Percentiles rank a stretch among this genome's conserved stretches.
Conservation (phyloP, 768 basidiomycete species). For the Hygrophorus russula region DNA sequence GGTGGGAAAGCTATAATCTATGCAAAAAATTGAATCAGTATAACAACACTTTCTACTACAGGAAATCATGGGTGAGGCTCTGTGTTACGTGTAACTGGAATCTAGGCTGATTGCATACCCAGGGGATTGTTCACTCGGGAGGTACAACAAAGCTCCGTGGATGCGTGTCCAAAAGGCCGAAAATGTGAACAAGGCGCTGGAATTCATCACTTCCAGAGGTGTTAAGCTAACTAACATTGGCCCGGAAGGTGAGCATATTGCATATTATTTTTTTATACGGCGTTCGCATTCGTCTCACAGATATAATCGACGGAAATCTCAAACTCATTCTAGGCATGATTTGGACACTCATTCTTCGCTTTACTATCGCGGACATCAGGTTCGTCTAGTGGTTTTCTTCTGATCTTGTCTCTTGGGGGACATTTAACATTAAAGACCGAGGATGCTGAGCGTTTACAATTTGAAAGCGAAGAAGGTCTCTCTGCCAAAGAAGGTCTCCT, state of each 20-base stretch:
- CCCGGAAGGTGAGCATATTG: conserved; percentile 59
- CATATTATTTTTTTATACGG: background rate
- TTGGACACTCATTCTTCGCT: conserved; percentile 94
- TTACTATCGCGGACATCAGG: conserved; percentile 98
- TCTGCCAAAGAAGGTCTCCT: conserved; percentile 96
- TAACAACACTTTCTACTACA: conserved; percentile 18
- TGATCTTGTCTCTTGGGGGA: background rate
- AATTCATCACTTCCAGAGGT: conserved; percentile 89
- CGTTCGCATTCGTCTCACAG: conserved; percentile 26
- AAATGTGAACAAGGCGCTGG: conserved; percentile 94
- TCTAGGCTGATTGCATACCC: background rate
- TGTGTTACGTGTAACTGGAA: background rate
- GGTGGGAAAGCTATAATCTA: conserved; percentile 32
- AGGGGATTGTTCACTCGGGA: conserved; percentile 90
- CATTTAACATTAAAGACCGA: conserved; percentile 1
- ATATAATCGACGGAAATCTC: conserved; percentile 97
- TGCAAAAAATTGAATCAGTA: background rate
- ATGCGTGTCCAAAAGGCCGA: conserved; percentile 97
- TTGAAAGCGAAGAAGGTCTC: conserved; percentile 85
- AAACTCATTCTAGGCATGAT: conserved; percentile 99
- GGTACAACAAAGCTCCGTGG: conserved; percentile 81
- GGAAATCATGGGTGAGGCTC: conserved; percentile 86
- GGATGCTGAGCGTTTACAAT: conserved; percentile 8
- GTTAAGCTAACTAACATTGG: conserved; percentile 97
- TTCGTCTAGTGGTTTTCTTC: conserved; percentile 23